phyloP scores from a whole-genome alignment of 2,329 filamentous ascomycete species.

The Exophiala calicioides region DNA sequence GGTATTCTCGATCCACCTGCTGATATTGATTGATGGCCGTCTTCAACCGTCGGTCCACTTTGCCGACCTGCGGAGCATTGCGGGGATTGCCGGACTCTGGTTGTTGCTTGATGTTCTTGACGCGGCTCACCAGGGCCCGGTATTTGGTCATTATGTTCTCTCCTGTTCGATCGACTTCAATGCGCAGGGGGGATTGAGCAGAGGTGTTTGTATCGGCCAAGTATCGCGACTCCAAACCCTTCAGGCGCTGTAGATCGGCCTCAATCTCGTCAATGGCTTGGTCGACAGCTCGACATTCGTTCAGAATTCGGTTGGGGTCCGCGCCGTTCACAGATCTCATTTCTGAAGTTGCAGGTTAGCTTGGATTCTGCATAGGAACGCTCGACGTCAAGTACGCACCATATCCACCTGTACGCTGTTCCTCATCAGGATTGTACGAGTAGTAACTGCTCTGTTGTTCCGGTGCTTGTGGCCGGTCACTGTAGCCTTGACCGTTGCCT shows the following conservation, averaged over 20 bases:
- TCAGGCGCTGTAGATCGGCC: constrained; percentile 69
- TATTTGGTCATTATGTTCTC: constrained; percentile 82
- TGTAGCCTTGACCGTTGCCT: constrained; percentile 36
- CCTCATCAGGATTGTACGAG: constrained; percentile 39
- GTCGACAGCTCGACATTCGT: constrained; percentile 81
- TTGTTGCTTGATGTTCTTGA: constrained; percentile 79
- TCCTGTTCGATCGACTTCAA: constrained; percentile 71
- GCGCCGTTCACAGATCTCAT: constrained; percentile 43
- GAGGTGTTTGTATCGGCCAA: constrained; percentile 75
- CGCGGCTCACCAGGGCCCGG: constrained; percentile 73
- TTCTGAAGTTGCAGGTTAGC: constrained; percentile 36
- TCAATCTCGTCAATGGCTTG: constrained; percentile 74
- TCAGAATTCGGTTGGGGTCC: constrained; percentile 76
- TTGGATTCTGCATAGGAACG: not conserved
- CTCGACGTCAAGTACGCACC: constrained; percentile 32
- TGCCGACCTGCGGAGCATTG: constrained; percentile 78
- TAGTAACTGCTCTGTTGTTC: constrained; percentile 39
- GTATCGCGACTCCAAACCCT: constrained; percentile 68
- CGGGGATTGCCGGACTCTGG: constrained; percentile 71
- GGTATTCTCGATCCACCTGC: constrained; percentile 75
- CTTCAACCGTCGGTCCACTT: constrained; percentile 77
- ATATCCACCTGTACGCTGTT: constrained; percentile 52
- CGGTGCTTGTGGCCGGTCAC: constrained; percentile 33
- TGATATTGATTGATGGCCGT: constrained; percentile 80
- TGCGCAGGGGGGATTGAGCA: constrained; percentile 64